Base-by-base conservation (phyloP, 2,329 filamentous ascomycete species). In the Fusarium longipes region DNA sequence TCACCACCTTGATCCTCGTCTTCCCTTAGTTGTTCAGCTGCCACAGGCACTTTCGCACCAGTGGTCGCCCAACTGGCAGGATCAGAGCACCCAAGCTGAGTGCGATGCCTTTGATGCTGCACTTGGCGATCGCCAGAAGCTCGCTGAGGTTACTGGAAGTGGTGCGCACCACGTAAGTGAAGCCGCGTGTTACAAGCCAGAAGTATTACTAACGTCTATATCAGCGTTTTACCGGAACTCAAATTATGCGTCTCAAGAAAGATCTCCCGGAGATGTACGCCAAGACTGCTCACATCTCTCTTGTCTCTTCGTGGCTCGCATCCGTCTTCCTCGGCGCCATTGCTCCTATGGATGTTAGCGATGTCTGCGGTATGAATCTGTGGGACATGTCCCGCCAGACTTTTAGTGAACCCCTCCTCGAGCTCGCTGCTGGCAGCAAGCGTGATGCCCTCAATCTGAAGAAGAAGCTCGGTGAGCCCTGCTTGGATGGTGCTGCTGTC, bases 1-100 rank as follows among this genome's bases (percentile, higher is more conserved):
- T 40, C 80, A 77, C 6, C 81, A 74, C 14, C 81, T 98, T 40
- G 84, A 92, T 68, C 76, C 84, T 4, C 79, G 79, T 20, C 86
- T 86, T 75, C 80, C 84, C 1, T 81, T 98, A 44, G 84, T 91
- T 48, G 88, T 91, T 62, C 93, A 97, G 80, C 82, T 98, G 25
- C 79, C 82, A 11, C 82, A 80, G 5, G 91, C 91, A 0, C 92
- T 98, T 75, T 91, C 93, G 17, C 91, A 96, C 77, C 89, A 91
- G 6, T 94, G 89, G 80, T 93, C 93, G 68, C 96, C 96, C 9
- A 99, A 98, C 78, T 99, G 96, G 96, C 96, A 98, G 81, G 96
- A 99, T 78, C 91, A 94, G 64, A 97, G 93, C 80, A 98, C 96
- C 3, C 93, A 97, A 81, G 84, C 84, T 69, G 92, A 99, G 80